Evolutionary conservation across 2,329 filamentous ascomycete species (phyloP).

Genomic region (Pezicula rhizophila): DNA sequence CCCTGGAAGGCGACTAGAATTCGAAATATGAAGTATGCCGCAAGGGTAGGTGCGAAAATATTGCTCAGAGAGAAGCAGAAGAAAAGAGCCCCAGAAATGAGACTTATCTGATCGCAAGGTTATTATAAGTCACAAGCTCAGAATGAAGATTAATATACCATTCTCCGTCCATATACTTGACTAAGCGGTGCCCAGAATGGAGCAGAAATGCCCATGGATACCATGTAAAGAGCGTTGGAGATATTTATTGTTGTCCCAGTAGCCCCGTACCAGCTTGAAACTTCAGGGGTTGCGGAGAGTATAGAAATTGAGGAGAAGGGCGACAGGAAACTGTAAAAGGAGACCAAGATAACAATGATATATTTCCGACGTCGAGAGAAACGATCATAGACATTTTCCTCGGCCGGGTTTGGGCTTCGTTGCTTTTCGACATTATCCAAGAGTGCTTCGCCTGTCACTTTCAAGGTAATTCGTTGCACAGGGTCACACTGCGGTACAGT

Average conservation of each 20-base stretch:
- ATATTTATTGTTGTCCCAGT: constrained; percentile 65
- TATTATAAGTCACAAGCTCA: constrained; percentile 1
- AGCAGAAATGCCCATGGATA: constrained; percentile 66
- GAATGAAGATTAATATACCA: constrained; percentile 34
- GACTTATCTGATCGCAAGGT: constrained; percentile 39
- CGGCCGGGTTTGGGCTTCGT: too few relatives aligned
- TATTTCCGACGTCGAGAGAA: constrained; percentile 57
- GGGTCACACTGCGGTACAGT: too few relatives aligned
- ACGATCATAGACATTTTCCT: constrained; percentile 45
- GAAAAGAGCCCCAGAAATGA: constrained; percentile 57
- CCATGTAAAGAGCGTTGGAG: constrained; percentile 69
- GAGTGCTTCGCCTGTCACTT: too few relatives aligned
- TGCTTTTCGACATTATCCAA: too few relatives aligned
- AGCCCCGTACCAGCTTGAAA: constrained; percentile 58
- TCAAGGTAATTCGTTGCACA: too few relatives aligned
- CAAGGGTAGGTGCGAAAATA: constrained; percentile 64
- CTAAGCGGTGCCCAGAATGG: constrained; percentile 69
- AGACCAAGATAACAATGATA: constrained; percentile 61
- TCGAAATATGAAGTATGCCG: constrained; percentile 67
- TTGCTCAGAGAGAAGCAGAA: constrained; percentile 64
- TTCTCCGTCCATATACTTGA: constrained; percentile 54
- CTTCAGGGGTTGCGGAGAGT: constrained; percentile 67
- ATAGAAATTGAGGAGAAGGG: constrained; percentile 71
- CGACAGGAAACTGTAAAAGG: constrained; percentile 70
- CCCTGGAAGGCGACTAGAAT: constrained; percentile 70